Conservation (phyloP, 768 basidiomycete species). For the Tricholoma sp. region DNA sequence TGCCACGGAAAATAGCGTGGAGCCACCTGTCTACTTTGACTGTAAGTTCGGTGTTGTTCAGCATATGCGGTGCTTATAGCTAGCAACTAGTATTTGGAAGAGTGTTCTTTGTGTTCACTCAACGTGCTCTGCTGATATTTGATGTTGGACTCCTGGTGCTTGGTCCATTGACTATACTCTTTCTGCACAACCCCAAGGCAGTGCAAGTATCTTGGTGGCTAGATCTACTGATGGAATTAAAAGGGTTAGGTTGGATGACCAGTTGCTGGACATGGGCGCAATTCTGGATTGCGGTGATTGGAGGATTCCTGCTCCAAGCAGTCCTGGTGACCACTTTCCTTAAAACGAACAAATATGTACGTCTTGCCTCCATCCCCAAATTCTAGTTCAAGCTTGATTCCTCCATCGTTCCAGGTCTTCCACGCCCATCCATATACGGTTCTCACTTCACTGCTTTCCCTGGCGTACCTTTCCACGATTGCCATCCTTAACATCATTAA, state of each 20-base stretch:
- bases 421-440: neutral
- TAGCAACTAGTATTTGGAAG: conserved; percentile 43
- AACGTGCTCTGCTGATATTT: neutral
- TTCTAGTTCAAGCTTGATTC: neutral
- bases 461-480: neutral
- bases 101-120: conserved; percentile 8
- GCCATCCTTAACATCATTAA: neutral
- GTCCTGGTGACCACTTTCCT: neutral
- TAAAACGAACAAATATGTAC: neutral
- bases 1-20: neutral
- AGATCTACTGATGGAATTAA: neutral
- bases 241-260: neutral
- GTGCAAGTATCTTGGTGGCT: neutral
- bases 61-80: neutral
- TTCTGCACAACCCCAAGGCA: neutral
- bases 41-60: neutral
- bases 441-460: neutral
- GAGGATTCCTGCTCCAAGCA: neutral
- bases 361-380: neutral
- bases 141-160: neutral
- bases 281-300: neutral
- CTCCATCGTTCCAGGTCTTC: neutral
- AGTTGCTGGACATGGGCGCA: neutral
- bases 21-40: neutral
- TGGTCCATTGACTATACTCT: neutral